These are phyloP conservation scores for Puya raimondii DNA, from an alignment of 176 grass and related monocot species.

Conservation along the genomic window DNA sequence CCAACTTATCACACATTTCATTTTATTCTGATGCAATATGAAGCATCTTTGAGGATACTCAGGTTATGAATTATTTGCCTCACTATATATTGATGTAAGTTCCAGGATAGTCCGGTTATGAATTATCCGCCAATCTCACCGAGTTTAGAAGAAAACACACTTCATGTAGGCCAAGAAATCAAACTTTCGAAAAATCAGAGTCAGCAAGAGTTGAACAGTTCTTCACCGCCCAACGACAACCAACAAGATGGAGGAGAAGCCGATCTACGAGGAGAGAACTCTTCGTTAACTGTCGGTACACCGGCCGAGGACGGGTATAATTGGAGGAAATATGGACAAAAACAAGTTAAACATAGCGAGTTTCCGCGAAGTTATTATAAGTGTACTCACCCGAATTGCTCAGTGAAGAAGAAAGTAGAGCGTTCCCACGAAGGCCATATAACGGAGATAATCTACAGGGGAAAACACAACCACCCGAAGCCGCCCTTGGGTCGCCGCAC, in stretches of 20 bases:
- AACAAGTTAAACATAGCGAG: conserved; percentile 60
- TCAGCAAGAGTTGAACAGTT: conserved; percentile 42
- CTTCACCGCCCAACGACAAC: conserved; percentile 29
- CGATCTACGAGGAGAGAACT: conserved; percentile 34
- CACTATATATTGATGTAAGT: background rate
- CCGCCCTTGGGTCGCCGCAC: conserved; percentile 24
- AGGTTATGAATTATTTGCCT: too few relatives aligned
- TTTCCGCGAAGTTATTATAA: conserved; percentile 78
- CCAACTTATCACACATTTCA: too few relatives aligned
- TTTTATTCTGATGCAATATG: too few relatives aligned
- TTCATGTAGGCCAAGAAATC: conserved; percentile 26
- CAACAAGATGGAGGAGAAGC: conserved; percentile 23
- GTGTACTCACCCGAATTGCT: conserved; percentile 55
- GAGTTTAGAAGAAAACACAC: background rate
- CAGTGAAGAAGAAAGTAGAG: conserved; percentile 78
- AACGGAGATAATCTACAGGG: conserved; percentile 85
- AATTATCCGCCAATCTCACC: conserved; percentile 6
- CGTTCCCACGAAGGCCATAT: conserved; percentile 49
- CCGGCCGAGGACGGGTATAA: conserved; percentile 67
- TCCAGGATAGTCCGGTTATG: background rate
- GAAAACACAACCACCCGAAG: conserved; percentile 59
- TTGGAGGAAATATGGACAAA: conserved; percentile 91
- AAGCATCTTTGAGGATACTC: too few relatives aligned
- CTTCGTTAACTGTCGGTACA: conserved; percentile 14
- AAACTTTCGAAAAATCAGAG: conserved; percentile 27